Conservation (phyloP, 2,329 filamentous ascomycete genomes). For the Cytospora chrysosperma region DNA sequence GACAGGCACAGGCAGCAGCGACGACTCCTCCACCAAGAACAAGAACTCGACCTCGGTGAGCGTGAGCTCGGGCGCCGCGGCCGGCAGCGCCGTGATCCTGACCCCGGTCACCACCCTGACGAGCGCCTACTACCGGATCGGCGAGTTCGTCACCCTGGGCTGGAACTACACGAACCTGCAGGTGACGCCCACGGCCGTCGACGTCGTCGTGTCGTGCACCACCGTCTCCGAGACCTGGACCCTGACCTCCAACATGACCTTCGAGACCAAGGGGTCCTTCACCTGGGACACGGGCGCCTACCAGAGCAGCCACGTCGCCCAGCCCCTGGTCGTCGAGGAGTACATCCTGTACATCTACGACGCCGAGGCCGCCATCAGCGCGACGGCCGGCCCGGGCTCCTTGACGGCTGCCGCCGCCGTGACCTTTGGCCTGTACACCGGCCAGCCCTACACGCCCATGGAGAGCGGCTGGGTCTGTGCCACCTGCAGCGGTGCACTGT, state of each 20-base stretch:
- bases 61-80: constrained; percentile 44
- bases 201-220: constrained; percentile 58
- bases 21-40: constrained; percentile 25
- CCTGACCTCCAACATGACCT: constrained; percentile 63
- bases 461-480: constrained; percentile 53
- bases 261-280: constrained; percentile 48
- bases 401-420: constrained; percentile 49
- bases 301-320: constrained; percentile 43
- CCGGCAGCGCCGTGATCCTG: constrained; percentile 53
- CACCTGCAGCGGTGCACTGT: constrained; percentile 55
- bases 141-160: constrained; percentile 57
- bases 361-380: constrained; percentile 50
- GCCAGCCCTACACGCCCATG: constrained; percentile 50
- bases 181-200: constrained; percentile 58
- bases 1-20: constrained; percentile 25
- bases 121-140: constrained; percentile 58
- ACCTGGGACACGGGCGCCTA: constrained; percentile 58
- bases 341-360: constrained; percentile 65
- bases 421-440: constrained; percentile 58
- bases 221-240: constrained; percentile 55
- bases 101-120: constrained; percentile 47
- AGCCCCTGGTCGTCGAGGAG: constrained; percentile 50
- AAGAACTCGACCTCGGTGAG: constrained; percentile 29
- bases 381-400: constrained; percentile 55
- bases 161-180: constrained; percentile 67